Conservation (phyloP, 2,329 filamentous ascomycete genomes). For the Epichloe hybrida region DNA sequence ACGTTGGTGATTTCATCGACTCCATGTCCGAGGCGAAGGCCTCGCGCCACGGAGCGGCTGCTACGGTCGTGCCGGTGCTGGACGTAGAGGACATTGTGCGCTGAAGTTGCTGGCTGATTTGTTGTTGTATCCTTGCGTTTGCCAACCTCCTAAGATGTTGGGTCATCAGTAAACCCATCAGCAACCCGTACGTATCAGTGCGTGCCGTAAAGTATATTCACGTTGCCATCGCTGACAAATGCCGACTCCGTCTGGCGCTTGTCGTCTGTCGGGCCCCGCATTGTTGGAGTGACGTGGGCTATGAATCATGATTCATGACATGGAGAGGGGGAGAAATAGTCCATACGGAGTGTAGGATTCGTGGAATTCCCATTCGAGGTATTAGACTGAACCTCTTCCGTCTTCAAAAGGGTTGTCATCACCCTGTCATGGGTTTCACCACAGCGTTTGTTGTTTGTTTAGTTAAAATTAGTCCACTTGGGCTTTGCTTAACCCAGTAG, state of each 20-base stretch:
- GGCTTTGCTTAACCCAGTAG: too few species aligned
- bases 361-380: too few species aligned
- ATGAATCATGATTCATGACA: constrained; percentile 1
- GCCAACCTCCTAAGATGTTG: not conserved
- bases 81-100: constrained; percentile 13
- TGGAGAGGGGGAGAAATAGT: too few species aligned
- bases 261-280: not conserved
- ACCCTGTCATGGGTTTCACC: too few species aligned
- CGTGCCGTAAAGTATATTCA: not conserved
- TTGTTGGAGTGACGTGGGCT: not conserved
- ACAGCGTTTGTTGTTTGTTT: too few species aligned
- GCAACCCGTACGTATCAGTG: not conserved
- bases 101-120: constrained; percentile 13
- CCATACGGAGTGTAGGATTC: too few species aligned
- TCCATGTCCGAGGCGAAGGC: constrained; percentile 37
- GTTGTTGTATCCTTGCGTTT: not conserved
- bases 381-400: too few species aligned
- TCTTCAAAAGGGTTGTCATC: too few species aligned
- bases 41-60: constrained; percentile 39
- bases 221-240: not conserved
- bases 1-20: constrained; percentile 33
- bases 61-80: not conserved
- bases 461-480: too few species aligned
- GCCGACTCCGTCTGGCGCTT: not conserved
- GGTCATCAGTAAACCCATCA: not conserved